Evolutionary conservation across 2,329 filamentous ascomycete genomes (phyloP), one percentile per base, ranked within the genome.

Genomic region (Davidsoniella virescens): DNA sequence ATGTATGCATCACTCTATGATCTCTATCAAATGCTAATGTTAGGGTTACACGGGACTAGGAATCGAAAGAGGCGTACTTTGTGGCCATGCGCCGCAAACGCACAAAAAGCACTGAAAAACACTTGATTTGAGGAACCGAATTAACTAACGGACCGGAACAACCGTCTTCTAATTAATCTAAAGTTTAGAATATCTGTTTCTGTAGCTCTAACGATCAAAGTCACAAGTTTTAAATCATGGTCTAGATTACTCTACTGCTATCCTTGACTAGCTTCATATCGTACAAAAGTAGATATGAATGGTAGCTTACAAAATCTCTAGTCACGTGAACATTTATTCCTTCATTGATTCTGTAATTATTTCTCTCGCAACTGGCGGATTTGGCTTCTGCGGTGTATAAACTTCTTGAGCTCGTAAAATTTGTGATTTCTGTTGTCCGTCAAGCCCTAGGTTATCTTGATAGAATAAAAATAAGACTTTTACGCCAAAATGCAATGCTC

Each of bases 11-110:
- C 20, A 23, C 20, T 14, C 25, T 16, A 26, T 14, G 8, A 14
- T 6, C 5, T 10, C 18, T 12, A 44, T 3, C 16, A 26, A 10
- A 46, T 33, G 14, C 12, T 53, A 39, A 53, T 29, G 8, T 47
- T 53, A 52, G 43, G 51, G 26, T 26, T 37, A 41, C 29, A 37
- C 7, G 9, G 20, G 8, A 8, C 17, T 49, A 87, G 84, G 83
- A 86, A 68, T 88, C 84, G 1, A 86, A 78, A 62, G 92, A 96
- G 64, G 74, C 80, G 2, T 96, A 83, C 59, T 93, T 95, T 60
- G 80, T 96, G 44, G 87, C 80, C 0, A 62, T 95, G 52, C 70
- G 73, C 53, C 76, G 87, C 55, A 90, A 82, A 61, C 60, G 58
- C 16, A 47, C 39, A 37, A 20, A 23, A 16, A 48, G 25, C 44